Evolutionary conservation across 768 basidiomycete species (phyloP), one percentile per base, ranked within the genome.

Genomic region (Tephrocybe sp.): DNA sequence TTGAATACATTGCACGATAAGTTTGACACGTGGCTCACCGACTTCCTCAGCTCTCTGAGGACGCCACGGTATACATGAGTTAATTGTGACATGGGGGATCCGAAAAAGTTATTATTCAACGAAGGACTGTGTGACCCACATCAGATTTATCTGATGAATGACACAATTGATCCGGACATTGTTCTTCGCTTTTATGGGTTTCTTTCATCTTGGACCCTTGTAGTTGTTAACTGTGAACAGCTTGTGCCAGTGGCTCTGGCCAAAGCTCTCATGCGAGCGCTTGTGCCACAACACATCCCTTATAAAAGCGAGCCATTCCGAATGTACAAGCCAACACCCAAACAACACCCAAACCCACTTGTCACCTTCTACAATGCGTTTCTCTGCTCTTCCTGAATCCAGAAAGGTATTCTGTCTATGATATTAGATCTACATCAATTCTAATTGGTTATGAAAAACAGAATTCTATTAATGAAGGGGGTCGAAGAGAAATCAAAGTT

Each of bases 1-100:
- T 13, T 34, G 22, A 21, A 27, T 25, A 31, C 19, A 12, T 11
- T 23, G 34, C 31, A 31, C 30, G 3, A 16, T 9, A 37, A 34
- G 18, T 12, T 1, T 18, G 30, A 11, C 12, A 11, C 15, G 15
- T 38, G 18, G 64, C 76, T 50, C 53, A 83, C 83, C 15, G 79
- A 74, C 54, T 68, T 76, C 52, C 72, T 72, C 46, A 84, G 61
- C 58, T 84, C 82, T 22, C 78, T 71, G 45, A 84, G 68, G 33
- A 83, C 67, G 9, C 70, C 63, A 16, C 83, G 77, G 53, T 83
- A 84, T 4, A 71, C 62, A 22, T 39, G 45, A 39, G 31, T 23
- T 12, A 56, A 16, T 42, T 52, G 60, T 55, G 33, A 65, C 64
- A 53, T 68, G 31, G 18, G 9, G 25, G 7, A 30, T 25, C 7